Evolutionary conservation across 805 yeast genomes (phyloP), one percentile per base, ranked within the genome.

Genomic region (Kuraishia borneana): DNA sequence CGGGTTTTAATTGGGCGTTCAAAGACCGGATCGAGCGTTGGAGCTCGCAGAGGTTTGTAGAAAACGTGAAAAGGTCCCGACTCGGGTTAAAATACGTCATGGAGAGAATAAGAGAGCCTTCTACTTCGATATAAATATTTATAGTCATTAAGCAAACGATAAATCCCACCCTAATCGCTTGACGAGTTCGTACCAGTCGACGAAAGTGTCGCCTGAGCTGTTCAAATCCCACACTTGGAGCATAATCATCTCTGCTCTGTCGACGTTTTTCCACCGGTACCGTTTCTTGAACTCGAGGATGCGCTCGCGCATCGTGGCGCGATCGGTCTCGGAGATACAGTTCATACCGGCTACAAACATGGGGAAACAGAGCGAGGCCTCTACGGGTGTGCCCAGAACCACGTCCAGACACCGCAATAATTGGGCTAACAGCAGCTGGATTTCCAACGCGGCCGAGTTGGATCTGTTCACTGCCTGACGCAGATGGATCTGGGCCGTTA

Each of bases 41-140:
- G 95, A 75, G 94, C 20, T 76, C 71, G 46, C 65, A 64, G 16
- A 70, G 69, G 51, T 84, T 88, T 51, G 64, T 72, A 31, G 77
- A 76, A 36, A 82, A 85, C 50, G 60, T 83, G 40, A 60, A 55
- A 35, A 73, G 71, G 42, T 74, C 87, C 13, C 68, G 83, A 42
- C 60, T 70, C 41, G 95, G 95, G 3, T 69, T 88, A 68, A 61
- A 71, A 34, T 73, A 70, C 53, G 96, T 84, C 14, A 81, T 88
- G 85, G 73, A 76, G 12, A 41, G 42, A 10, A 48, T 54, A 25
- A 44, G 54, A 30, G 23, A 21, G 23, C 10, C 23, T 21, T 3
- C 13, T 7, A 7, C 8, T 7, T 5, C 32, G 16, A 14, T 13
- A 17, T 14, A 14, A 6, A 6, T 16, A 7, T 8, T 29, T 16